Evolutionary conservation across 305 asterid genomes (phyloP).

Genomic region (Fraxinus angustifolia): DNA sequence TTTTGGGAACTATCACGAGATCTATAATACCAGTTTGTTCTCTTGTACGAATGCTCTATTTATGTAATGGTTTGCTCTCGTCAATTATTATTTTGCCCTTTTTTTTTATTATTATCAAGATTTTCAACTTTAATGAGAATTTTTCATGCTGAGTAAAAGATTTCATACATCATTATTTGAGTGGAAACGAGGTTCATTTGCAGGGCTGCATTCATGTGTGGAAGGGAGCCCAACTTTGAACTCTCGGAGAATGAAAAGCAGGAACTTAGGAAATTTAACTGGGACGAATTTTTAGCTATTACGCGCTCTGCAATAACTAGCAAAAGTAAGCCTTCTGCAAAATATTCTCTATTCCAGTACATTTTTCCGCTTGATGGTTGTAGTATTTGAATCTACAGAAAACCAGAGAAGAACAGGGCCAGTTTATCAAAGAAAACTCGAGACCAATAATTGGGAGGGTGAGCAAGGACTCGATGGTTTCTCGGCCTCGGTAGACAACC

Average conservation of each 20-base stretch:
- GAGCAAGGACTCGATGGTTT: slow-evolving; percentile 42
- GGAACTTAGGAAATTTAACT: slow-evolving; percentile 62
- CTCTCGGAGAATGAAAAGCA: slow-evolving; percentile 75
- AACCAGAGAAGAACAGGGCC: slow-evolving; percentile 52
- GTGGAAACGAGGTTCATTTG: slow-evolving; percentile 3
- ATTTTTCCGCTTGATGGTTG: neutral
- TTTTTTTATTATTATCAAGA: neutral
- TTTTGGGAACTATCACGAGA: neutral
- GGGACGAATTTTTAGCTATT: slow-evolving; percentile 82
- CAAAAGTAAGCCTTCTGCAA: slow-evolving; percentile 50
- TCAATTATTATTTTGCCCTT: neutral
- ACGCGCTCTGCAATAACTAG: slow-evolving; percentile 82
- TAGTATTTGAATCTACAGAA: slow-evolving; percentile 39
- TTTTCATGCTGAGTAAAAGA: neutral
- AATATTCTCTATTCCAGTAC: neutral
- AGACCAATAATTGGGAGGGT: slow-evolving; percentile 42
- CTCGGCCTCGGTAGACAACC: slow-evolving; percentile 59
- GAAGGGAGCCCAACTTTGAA: slow-evolving; percentile 91
- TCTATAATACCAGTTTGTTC: neutral
- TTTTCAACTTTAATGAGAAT: neutral
- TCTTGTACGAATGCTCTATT: neutral
- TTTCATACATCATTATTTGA: neutral
- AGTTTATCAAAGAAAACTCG: slow-evolving; percentile 39
- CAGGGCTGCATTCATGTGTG: slow-evolving; percentile 99
- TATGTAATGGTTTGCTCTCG: neutral